A percentile compares a stretch with the other conserved stretches of the same genome.
Evolutionary conservation across 164 flowering plant species (phyloP).

Genomic region (Kingdonia uniflora): DNA sequence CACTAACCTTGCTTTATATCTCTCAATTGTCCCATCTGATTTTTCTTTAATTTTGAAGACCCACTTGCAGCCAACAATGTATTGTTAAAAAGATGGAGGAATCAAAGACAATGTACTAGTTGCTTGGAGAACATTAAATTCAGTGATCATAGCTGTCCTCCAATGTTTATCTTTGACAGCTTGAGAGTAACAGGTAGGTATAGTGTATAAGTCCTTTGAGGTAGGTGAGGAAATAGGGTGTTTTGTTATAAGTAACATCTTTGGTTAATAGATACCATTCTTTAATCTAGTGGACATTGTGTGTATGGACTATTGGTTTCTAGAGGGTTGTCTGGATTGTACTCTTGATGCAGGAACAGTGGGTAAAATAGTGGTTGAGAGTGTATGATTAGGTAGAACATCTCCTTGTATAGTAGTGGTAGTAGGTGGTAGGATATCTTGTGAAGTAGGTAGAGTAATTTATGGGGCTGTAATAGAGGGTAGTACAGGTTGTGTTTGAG

Average conservation of each 20-base stretch:
- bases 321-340: not conserved
- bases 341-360: not conserved
- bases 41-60: not conserved
- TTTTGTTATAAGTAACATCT: not conserved
- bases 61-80: conserved; percentile 1
- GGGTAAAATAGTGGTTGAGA: not conserved
- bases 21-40: not conserved
- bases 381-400: too few species aligned
- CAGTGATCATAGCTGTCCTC: not conserved
- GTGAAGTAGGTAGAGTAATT: too few species aligned
- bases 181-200: not conserved
- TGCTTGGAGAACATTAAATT: not conserved
- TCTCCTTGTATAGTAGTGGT: too few species aligned
- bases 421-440: too few species aligned
- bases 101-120: not conserved
- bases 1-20: not conserved
- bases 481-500: too few species aligned
- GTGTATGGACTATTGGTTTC: not conserved
- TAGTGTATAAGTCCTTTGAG: too few species aligned
- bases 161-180: not conserved
- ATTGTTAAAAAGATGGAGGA: not conserved
- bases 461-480: too few species aligned
- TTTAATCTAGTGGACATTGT: too few species aligned
- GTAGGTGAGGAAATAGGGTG: too few species aligned
- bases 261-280: not conserved